Evolutionary conservation across 148 eudicot genomes (phyloP), one percentile per base, ranked within the genome.

Genomic region (Dianthus caryophyllus): DNA sequence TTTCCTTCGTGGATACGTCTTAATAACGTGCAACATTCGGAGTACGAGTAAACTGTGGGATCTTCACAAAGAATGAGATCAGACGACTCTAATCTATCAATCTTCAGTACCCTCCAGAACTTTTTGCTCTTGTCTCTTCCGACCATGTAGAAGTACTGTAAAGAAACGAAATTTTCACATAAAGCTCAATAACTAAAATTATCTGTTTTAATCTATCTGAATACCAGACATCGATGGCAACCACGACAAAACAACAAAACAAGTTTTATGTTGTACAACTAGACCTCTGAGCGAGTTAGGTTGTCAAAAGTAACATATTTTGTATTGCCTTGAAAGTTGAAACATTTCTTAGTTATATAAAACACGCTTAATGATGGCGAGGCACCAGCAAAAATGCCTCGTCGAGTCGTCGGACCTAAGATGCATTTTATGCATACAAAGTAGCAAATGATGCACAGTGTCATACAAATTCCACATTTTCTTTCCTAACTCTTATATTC

Each of bases 101-200:
- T 88, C 96, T 95, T 95, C 64, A 95, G 77, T 49, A 95, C 81
- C 69, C 86, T 86, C 99, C 96, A 90, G 24, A 46, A 69, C 51
- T 74, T 81, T 80, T 84, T 87, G 66, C 68, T 80, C 70, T 88
- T 95, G 77, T 87, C 86, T 62, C 88, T 77, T 79, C 99, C 99
- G 71, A 95, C 79, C 91, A 95, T 77, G 77, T 95, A 95, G 68
- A 90, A 95, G 78, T 90, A 84, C 99, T 95, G 85, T 67, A 74
- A 17, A 25, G 31, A 64, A 0, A 36, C 27, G 46, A 1, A 64
- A 5, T n/a, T 33, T 33, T 33, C 7, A 33, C 20, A 54, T 8
- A 51, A 24, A 57, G 64, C 13, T 12, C 31, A 64, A 51, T n/a
- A 5, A 24, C 10, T n/a, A n/a, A n/a, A n/a, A n/a, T n/a, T n/a